A percentile compares a stretch with the other conserved stretches of the same genome.
phyloP scores from a whole-genome alignment of 176 grass and related monocot species.

The Tillandsia leiboldiana region DNA sequence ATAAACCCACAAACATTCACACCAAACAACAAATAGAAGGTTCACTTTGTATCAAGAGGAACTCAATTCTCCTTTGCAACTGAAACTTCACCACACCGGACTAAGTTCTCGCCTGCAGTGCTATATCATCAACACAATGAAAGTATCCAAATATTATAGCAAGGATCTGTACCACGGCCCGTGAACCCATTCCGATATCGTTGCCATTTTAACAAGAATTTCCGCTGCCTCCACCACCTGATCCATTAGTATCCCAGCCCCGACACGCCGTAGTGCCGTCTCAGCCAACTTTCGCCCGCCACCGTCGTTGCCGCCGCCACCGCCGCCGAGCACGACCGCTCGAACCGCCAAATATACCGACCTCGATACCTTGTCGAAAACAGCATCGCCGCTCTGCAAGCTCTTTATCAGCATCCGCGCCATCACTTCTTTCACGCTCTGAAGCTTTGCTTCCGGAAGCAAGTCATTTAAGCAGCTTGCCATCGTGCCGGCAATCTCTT shows the following conservation, averaged over 20 bases:
- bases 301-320: constrained; percentile 29
- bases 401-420: constrained; percentile 70
- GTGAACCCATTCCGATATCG: constrained; percentile 50
- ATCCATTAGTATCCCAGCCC: constrained; percentile 27
- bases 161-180: constrained; percentile 61
- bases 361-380: constrained; percentile 66
- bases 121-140: no score
- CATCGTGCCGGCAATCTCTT: constrained; percentile 58
- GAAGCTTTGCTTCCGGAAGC: constrained; percentile 25
- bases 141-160: constrained; percentile 13
- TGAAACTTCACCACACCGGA: no score
- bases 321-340: constrained; percentile 39
- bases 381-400: constrained; percentile 42
- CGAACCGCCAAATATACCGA: constrained; percentile 51
- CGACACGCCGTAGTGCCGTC: constrained; percentile 34
- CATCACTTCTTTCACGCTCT: constrained; percentile 47
- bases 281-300: constrained; percentile 39
- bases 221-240: constrained; percentile 35
- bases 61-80: no score
- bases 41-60: no score
- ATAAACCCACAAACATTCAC: no score
- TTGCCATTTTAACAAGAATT: constrained; percentile 40
- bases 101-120: no score
- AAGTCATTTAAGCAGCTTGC: constrained; percentile 17
- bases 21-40: no score